Conservation (phyloP, 2,329 filamentous ascomycete species). For the Botrytis porri region DNA sequence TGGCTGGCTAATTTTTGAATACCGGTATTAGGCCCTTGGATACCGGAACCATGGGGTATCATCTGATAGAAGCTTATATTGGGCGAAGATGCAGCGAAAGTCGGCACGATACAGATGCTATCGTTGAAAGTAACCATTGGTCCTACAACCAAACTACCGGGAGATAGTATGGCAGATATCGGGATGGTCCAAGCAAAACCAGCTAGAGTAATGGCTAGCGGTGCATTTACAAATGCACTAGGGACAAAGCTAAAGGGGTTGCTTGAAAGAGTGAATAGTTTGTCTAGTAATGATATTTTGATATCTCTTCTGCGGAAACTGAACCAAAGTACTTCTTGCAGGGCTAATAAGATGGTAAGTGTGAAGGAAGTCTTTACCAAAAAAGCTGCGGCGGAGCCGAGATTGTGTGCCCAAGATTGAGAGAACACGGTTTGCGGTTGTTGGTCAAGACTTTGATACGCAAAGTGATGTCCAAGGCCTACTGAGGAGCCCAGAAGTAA, state of each 20-base stretch:
- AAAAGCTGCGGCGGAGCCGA: neutral
- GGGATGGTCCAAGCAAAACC: neutral
- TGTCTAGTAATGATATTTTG: constrained; percentile 1
- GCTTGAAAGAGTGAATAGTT: neutral
- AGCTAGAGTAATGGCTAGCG: neutral
- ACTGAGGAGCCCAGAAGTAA: neutral
- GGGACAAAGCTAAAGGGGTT: neutral
- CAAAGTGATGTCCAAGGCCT: neutral
- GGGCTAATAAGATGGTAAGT: neutral
- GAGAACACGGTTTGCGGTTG: neutral
- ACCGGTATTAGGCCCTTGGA: neutral
- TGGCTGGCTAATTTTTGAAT: constrained; percentile 2
- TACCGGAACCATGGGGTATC: neutral
- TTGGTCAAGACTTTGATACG: neutral
- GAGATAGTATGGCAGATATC: constrained; percentile 4
- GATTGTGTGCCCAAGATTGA: neutral
- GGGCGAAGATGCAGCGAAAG: neutral
- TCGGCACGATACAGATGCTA: neutral
- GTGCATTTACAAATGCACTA: constrained; percentile 1
- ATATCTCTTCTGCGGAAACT: neutral
- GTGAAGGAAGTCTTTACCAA: constrained; percentile 1
- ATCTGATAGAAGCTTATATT: neutral
- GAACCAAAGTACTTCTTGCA: constrained; percentile 3
- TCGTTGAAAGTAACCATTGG: neutral
- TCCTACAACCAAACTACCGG: neutral